phyloP scores from a whole-genome alignment of 805 yeast genomes.

The Wickerhamomyces alni region DNA sequence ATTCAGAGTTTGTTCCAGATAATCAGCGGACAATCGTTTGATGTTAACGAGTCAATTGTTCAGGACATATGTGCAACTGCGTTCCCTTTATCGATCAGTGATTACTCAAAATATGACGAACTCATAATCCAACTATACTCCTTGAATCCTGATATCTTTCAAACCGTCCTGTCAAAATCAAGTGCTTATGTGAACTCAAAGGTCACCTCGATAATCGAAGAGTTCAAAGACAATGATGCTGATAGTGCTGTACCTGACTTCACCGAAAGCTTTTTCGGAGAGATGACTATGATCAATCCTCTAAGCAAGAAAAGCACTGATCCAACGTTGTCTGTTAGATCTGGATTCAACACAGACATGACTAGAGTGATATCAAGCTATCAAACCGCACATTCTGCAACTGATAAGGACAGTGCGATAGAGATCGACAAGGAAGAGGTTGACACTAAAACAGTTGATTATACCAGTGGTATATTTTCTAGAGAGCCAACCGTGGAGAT shows the following conservation, averaged over 20 bases:
- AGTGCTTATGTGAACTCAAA: constrained; percentile 17
- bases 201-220: constrained; percentile 18
- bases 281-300: constrained; percentile 27
- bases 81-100: constrained; percentile 22
- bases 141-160: constrained; percentile 6
- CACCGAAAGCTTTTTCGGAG: constrained; percentile 15
- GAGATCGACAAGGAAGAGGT: not conserved
- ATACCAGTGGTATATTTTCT: constrained; percentile 18
- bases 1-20: constrained; percentile 16
- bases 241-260: constrained; percentile 8
- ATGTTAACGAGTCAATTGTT: constrained; percentile 1
- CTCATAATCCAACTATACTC: constrained; percentile 13
- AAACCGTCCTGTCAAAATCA: constrained; percentile 2
- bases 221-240: constrained; percentile 17
- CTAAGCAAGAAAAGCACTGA: constrained; percentile 8
- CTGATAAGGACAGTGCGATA: not conserved
- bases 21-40: constrained; percentile 11
- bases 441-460: constrained; percentile 7
- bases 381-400: constrained; percentile 3
- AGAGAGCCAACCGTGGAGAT: constrained; percentile 2
- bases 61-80: constrained; percentile 8
- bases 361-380: constrained; percentile 31
- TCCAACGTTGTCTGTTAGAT: constrained; percentile 9
- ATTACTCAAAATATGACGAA: constrained; percentile 22
- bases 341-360: constrained; percentile 26